A percentile compares a stretch with the other conserved stretches of the same genome.
phyloP scores from a whole-genome alignment of 371 early-diverging fungal species.

The Choanephora cucurbitarum region DNA sequence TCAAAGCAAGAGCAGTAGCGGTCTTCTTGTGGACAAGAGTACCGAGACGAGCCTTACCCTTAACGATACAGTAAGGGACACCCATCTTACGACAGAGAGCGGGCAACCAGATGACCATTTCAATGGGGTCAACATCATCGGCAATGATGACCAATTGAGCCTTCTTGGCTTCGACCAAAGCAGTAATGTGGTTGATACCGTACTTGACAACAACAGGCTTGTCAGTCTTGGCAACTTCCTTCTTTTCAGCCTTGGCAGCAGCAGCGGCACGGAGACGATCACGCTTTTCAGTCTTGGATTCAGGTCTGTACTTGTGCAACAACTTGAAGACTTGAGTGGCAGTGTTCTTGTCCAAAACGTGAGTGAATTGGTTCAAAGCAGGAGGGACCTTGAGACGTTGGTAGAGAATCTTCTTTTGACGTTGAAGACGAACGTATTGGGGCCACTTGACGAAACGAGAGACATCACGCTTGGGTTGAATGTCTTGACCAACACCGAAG shows the following conservation, averaged over 20 bases:
- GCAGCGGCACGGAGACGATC: constrained; percentile 87
- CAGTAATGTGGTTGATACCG: constrained; percentile 99
- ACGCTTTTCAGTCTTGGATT: constrained; percentile 96
- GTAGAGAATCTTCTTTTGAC: constrained; percentile 95
- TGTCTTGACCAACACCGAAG: constrained; percentile 92
- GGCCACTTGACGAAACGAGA: constrained; percentile 98
- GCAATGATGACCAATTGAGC: constrained; percentile 99
- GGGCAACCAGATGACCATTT: constrained; percentile 98
- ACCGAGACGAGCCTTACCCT: constrained; percentile 97
- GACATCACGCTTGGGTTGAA: constrained; percentile 95
- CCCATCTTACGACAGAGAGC: constrained; percentile 99
- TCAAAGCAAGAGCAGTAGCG: constrained; percentile 95
- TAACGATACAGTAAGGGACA: constrained; percentile 99
- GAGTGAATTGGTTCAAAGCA: constrained; percentile 99
- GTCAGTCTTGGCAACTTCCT: constrained; percentile 84
- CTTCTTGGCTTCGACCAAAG: constrained; percentile 98
- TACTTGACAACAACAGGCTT: constrained; percentile 98
- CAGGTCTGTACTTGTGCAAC: constrained; percentile 98
- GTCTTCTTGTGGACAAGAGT: constrained; percentile 99
- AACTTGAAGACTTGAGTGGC: constrained; percentile 97
- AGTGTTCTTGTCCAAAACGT: constrained; percentile 96
- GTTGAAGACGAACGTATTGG: constrained; percentile 95
- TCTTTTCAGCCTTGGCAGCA: constrained; percentile 82
- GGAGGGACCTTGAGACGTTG: constrained; percentile 99
- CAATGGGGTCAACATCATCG: constrained; percentile 99